These are phyloP conservation scores for Nadsonia fulvescens DNA, from an alignment of 805 yeast species.

Conservation along the genomic window DNA sequence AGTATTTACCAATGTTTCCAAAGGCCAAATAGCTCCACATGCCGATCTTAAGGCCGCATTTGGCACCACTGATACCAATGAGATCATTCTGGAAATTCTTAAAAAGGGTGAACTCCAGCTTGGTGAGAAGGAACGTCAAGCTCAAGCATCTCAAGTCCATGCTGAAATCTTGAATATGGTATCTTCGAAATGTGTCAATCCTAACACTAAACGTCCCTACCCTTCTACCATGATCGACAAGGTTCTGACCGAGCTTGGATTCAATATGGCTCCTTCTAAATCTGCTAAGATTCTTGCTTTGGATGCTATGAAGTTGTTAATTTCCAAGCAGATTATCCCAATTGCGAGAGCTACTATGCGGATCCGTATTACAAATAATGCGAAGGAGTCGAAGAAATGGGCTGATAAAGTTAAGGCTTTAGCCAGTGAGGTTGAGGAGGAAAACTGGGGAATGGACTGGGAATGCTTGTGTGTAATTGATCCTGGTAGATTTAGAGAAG, in stretches of 20 bases:
- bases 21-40: slow-evolving; percentile 81
- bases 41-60: slow-evolving; percentile 64
- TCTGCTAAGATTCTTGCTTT: slow-evolving; percentile 78
- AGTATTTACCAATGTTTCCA: slow-evolving; percentile 80
- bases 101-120: slow-evolving; percentile 88
- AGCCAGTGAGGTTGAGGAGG: slow-evolving; percentile 26
- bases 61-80: slow-evolving; percentile 57
- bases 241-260: slow-evolving; percentile 50
- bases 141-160: slow-evolving; percentile 51
- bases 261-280: slow-evolving; percentile 54
- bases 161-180: slow-evolving; percentile 71
- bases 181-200: slow-evolving; percentile 82
- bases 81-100: slow-evolving; percentile 63
- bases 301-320: slow-evolving; percentile 70
- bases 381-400: slow-evolving; percentile 32
- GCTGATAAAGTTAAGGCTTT: slow-evolving; percentile 25
- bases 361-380: slow-evolving; percentile 39
- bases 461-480: slow-evolving; percentile 57
- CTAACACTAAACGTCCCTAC: slow-evolving; percentile 73
- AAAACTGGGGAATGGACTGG: slow-evolving; percentile 25
- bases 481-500: slow-evolving; percentile 62
- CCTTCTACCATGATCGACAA: slow-evolving; percentile 91
- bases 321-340: slow-evolving; percentile 69
- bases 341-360: slow-evolving; percentile 92
- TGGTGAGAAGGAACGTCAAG: slow-evolving; percentile 80